Evolutionary conservation across 2,329 filamentous ascomycete genomes (phyloP), one percentile per base, ranked within the genome.

Genomic region (Rugonectria rugulosa): DNA sequence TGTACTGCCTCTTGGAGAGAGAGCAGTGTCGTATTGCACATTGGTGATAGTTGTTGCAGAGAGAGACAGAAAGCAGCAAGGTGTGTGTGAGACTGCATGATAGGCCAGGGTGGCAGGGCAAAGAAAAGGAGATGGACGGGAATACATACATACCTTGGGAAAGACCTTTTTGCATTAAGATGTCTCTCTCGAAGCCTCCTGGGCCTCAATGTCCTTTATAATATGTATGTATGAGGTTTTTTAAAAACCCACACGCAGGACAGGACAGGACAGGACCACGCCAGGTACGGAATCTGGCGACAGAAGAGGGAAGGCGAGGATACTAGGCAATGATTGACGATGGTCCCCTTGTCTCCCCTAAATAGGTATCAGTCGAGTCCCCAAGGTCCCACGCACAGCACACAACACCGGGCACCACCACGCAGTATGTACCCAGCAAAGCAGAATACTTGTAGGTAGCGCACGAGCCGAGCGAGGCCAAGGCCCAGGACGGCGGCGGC

Each of bases 391-490:
- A 46, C 41, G 46, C 46, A 43, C 37, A 38, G n/a, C n/a, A n/a
- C 7, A 29, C 26, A 29, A 51, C 47, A 50, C 37, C 47, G 37
- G 42, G n/a, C n/a, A n/a, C n/a, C n/a, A n/a, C n/a, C 46, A 41
- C 36, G 24, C 37, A 49, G 19, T 41, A 37, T 15, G n/a, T n/a
- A n/a, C n/a, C n/a, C n/a, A n/a, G n/a, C n/a, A n/a, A n/a, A n/a
- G n/a, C n/a, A n/a, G n/a, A n/a, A n/a, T n/a, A n/a, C n/a, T n/a
- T n/a, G n/a, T n/a, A n/a, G n/a, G n/a, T n/a, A 44, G 40, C 44
- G 45, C 52, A 49, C 52, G 52, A 55, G 52, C 52, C 52, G 40
- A 43, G 50, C 42, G 34, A 27, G 44, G 17, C 37, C 51, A 32
- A 41, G 11, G 46, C 24, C 47, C 38, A 42, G 40, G 40, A 44